Evolutionary conservation across 2,329 filamentous ascomycete genomes (phyloP), one percentile per base, ranked within the genome.

Genomic region (Scolecobasidium constrictum): DNA sequence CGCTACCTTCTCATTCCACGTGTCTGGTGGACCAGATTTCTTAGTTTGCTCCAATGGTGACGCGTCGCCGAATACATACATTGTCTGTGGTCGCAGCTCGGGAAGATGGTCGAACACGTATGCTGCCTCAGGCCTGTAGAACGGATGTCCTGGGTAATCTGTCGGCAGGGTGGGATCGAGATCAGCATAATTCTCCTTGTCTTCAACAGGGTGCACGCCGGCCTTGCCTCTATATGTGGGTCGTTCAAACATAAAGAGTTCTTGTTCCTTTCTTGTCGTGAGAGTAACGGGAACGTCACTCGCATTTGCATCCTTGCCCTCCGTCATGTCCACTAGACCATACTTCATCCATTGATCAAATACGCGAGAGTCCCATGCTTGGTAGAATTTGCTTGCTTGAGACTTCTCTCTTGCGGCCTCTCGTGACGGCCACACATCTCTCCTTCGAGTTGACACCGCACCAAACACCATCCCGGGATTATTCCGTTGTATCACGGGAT

Each of bases 231-330:
- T n/a, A n/a, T n/a, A n/a, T n/a, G n/a, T n/a, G 0, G 78, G 75
- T 0, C 83, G 73, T 49, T 84, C 63, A 57, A 82, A 92, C 1
- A 80, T 86, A 54, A 86, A 81, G 44, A 92, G 83, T 65, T 94
- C 86, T 56, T 94, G 86, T 59, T 94, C 83, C 53, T 88, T 86
- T 1, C 86, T 81, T 1, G 90, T 96, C 2, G 76, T 75, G 2
- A 92, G 69, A 0, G 86, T 90, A 1, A 87, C 81, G 22, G 70
- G 63, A 12, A 63, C 61, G 16, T 56, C 57, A 41, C 49, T 39
- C 49, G 11, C 50, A 19, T 47, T 53, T 45, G 53, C 57, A 47
- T 40, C 51, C 35, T 28, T 50, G 42, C 17, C 45, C 33, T 41
- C 56, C 41, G 42, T 51, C 2, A 80, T 67, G 13, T 81, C 72